Percentiles rank a stretch among this genome's conserved stretches.
phyloP scores from a whole-genome alignment of 2,329 filamentous ascomycete species.

The Sordariomycetes sp. region DNA sequence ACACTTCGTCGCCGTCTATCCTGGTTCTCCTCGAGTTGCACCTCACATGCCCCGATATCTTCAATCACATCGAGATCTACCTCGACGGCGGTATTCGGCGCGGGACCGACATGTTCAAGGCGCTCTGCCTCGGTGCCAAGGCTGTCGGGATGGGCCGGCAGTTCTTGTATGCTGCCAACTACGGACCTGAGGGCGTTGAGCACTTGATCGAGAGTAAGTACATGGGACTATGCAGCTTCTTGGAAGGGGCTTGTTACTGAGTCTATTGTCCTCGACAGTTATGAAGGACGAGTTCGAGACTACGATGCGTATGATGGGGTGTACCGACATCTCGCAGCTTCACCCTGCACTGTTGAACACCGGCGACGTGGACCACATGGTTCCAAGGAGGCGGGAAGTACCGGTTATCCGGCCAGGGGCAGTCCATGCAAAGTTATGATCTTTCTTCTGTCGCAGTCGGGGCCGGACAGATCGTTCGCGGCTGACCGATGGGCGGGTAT shows the following conservation, averaged over 20 bases:
- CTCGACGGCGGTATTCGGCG: constrained; percentile 27
- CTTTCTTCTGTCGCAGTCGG: too few relatives aligned
- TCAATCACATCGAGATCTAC: constrained; percentile 21
- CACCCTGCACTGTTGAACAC: not conserved
- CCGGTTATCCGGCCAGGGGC: not conserved
- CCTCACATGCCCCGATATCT: constrained; percentile 22
- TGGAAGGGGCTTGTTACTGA: not conserved
- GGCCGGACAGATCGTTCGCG: too few relatives aligned
- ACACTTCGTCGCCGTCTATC: constrained; percentile 23
- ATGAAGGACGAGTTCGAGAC: not conserved
- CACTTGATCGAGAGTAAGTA: constrained; percentile 8
- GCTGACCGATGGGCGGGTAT: too few relatives aligned
- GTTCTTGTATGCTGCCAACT: constrained; percentile 23
- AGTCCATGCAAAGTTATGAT: not conserved
- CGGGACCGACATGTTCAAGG: constrained; percentile 28
- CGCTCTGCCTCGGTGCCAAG: constrained; percentile 24
- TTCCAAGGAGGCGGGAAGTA: not conserved
- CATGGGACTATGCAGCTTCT: not conserved
- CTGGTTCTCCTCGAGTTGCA: constrained; percentile 24
- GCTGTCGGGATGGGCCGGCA: constrained; percentile 31
- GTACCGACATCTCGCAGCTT: not conserved
- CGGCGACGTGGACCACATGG: not conserved
- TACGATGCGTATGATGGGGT: not conserved
- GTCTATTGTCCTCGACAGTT: not conserved
- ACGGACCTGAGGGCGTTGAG: constrained; percentile 32